A percentile compares a stretch with the other conserved stretches of the same genome.
Evolutionary conservation across 441 rosid species (phyloP).

Genomic region (Brassica hybrid): DNA sequence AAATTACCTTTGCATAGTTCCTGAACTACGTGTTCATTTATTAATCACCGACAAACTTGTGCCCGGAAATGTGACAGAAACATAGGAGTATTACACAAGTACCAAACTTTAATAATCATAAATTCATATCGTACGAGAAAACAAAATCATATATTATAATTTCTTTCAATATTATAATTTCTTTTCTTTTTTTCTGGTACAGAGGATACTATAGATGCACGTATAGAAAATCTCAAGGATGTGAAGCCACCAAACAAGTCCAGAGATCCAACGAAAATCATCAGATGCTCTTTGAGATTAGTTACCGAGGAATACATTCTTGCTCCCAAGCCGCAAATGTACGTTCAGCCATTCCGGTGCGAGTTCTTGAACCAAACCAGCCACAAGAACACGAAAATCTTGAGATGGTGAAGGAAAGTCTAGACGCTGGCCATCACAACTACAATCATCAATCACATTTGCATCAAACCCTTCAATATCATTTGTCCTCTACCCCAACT

Average conservation of each 20-base stretch:
- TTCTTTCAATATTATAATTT: too few relatives aligned
- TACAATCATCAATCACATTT: conserved; percentile 38
- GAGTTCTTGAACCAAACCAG: conserved; percentile 39
- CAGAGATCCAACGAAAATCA: conserved; percentile 78
- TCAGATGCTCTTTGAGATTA: conserved; percentile 65
- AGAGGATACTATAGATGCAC: conserved; percentile 92
- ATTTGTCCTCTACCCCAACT: conserved; percentile 42
- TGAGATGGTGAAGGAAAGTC: conserved; percentile 46
- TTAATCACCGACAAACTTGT: background rate
- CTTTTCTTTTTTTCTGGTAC: conserved; percentile 2
- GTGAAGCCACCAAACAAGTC: conserved; percentile 87
- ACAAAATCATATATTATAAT: background rate
- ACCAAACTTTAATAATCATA: background rate
- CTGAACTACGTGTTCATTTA: background rate
- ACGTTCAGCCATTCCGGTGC: conserved; percentile 33
- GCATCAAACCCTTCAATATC: conserved; percentile 43
- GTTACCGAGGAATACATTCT: conserved; percentile 79
- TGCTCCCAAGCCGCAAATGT: conserved; percentile 56
- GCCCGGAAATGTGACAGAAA: conserved; percentile 6
- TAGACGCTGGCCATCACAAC: conserved; percentile 32
- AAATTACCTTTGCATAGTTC: background rate
- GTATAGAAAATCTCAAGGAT: conserved; percentile 64
- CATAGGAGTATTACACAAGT: background rate
- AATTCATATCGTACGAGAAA: conserved; percentile 9
- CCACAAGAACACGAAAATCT: conserved; percentile 48